Evolutionary conservation across 1,284 basidiomycete genomes (phyloP), one percentile per base, ranked within the genome.

Genomic region (Sanguinoderma infundibulare): DNA sequence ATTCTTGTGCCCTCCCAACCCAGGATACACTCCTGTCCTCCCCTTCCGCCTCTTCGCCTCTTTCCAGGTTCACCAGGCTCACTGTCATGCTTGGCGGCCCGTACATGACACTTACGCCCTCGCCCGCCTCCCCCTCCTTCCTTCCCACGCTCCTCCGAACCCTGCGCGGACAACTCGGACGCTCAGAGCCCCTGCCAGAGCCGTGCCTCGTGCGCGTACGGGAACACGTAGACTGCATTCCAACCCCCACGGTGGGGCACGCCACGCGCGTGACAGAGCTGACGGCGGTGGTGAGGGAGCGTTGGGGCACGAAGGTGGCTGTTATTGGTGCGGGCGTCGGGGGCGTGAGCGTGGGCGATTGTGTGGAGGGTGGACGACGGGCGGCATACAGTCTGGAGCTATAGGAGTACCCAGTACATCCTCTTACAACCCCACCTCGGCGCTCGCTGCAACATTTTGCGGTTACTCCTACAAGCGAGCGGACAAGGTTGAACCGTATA

Each of bases 31-130:
- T 73, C 40, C 66, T 66, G 62, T 53, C 55, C 22, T 17, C n/a
- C n/a, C n/a, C n/a, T n/a, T n/a, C n/a, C n/a, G n/a, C 8, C 38
- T n/a, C 38, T 5, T n/a, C 38, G 38, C n/a, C 72, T 32, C 73
- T n/a, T 30, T 61, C 65, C n/a, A 66, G 56, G 14, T 76, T 84
- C 69, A 84, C 80, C 30, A 98, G 97, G 73, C 74, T 98, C 63
- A 96, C 96, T 0, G 85, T 96, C 55, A 97, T 99, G 94, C 78
- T 96, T 39, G 96, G 96, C 14, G 96, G 96, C 0, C 92, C 93
- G 0, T 86, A 91, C n/a, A n/a, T n/a, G n/a, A n/a, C n/a, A n/a
- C n/a, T n/a, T n/a, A n/a, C n/a, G n/a, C n/a, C n/a, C n/a, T 72
- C 65, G 17, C 64, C 68, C 49, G 60, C 66, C 60, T 69, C 72